Percentiles rank a stretch among this genome's conserved stretches.
Conservation (phyloP, 148 eudicot species). For the Arbutus unedo region DNA sequence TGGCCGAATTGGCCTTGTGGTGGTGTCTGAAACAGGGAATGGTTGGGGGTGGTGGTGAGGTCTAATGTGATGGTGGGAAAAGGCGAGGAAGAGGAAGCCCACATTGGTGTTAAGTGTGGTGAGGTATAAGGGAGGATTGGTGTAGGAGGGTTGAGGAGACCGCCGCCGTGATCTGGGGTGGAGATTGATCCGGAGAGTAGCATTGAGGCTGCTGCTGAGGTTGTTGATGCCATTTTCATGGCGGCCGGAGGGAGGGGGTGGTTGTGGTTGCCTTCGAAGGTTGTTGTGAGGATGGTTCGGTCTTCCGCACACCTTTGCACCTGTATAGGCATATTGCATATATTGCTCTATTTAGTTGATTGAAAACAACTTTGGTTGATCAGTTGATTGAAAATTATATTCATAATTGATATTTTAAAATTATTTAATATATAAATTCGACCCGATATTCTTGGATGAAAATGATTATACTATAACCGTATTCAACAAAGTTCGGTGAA, state of each 20-base stretch:
- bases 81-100: conserved; percentile 56
- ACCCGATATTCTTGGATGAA: too few relatives aligned
- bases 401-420: too few relatives aligned
- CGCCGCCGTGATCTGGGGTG: conserved; percentile 28
- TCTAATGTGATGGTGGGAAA: conserved; percentile 52
- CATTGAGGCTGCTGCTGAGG: conserved; percentile 60
- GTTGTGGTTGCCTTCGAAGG: conserved; percentile 66
- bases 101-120: conserved; percentile 40
- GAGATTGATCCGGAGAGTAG: conserved; percentile 65
- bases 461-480: too few relatives aligned
- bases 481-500: too few relatives aligned
- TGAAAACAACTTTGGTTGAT: neutral
- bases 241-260: conserved; percentile 70
- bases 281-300: conserved; percentile 45
- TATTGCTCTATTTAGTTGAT: neutral
- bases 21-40: conserved; percentile 21
- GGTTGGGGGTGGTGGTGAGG: conserved; percentile 36
- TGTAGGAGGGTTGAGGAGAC: conserved; percentile 26
- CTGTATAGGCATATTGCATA: conserved; percentile 21
- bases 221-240: conserved; percentile 59
- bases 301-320: conserved; percentile 79
- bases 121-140: conserved; percentile 34
- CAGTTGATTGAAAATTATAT: too few relatives aligned
- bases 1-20: conserved; percentile 19
- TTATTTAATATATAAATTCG: too few relatives aligned